Evolutionary conservation across 805 yeast genomes (phyloP).

Genomic region (Kurtzmaniella fragi): DNA sequence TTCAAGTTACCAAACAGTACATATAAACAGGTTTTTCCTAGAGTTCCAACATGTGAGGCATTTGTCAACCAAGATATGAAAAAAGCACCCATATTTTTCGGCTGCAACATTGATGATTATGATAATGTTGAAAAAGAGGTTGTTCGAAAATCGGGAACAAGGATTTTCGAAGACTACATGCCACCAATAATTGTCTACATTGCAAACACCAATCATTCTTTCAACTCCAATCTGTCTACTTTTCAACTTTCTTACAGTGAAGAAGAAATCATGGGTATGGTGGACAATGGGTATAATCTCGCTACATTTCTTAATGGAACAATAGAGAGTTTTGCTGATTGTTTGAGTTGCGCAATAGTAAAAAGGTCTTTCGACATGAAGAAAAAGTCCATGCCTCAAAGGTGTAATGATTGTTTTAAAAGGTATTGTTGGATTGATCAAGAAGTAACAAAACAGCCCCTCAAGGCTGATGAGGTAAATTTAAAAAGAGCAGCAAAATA

Average conservation of each 20-base stretch:
- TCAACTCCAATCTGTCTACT: conserved; percentile 51
- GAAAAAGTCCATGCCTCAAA: conserved; percentile 10
- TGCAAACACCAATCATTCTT: conserved; percentile 40
- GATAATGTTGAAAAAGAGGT: conserved; percentile 7
- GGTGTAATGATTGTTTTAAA: conserved; percentile 14
- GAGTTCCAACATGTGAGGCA: conserved; percentile 25
- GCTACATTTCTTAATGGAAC: conserved; percentile 44
- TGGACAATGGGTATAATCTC: conserved; percentile 48
- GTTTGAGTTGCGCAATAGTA: conserved; percentile 54
- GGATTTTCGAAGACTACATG: conserved; percentile 14
- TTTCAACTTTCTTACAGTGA: conserved; percentile 48
- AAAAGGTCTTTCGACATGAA: conserved; percentile 46
- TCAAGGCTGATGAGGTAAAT: too few species aligned
- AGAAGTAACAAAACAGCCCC: too few species aligned
- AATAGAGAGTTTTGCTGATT: conserved; percentile 29
- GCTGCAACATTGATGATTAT: conserved; percentile 37
- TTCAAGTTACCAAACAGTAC: background rate
- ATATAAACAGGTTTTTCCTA: conserved; percentile 26
- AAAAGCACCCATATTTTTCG: conserved; percentile 33
- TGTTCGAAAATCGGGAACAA: background rate
- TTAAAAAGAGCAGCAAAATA: too few species aligned
- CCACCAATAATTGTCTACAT: conserved; percentile 55
- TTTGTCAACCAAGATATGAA: conserved; percentile 15
- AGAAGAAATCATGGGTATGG: conserved; percentile 40
- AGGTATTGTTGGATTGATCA: conserved; percentile 11